Evolutionary conservation across 192 early-diverging fungal species (phyloP).

Genomic region (Ambispora gerdemannii): DNA sequence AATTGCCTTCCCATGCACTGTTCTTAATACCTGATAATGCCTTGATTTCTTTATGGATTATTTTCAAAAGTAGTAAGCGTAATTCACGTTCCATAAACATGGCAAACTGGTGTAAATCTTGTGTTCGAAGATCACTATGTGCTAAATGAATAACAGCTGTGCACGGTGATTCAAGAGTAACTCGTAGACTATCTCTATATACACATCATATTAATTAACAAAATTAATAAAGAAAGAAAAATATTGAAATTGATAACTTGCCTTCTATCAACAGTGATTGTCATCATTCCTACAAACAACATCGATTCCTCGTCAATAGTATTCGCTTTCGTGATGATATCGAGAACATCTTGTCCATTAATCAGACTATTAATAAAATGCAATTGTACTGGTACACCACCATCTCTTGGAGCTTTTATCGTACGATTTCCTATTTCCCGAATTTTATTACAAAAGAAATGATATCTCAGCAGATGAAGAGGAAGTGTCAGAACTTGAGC

Average conservation of each 20-base stretch:
- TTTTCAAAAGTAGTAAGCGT: slow-evolving; percentile 22
- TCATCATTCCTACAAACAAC: slow-evolving; percentile 20
- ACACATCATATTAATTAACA: not conserved
- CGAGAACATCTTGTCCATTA: slow-evolving; percentile 19
- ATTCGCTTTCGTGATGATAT: slow-evolving; percentile 18
- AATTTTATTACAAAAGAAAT: slow-evolving; percentile 29
- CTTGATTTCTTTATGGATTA: slow-evolving; percentile 10
- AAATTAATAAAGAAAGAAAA: not conserved
- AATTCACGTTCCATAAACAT: slow-evolving; percentile 8
- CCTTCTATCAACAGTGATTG: slow-evolving; percentile 22
- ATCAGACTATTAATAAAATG: slow-evolving; percentile 21
- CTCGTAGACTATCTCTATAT: slow-evolving; percentile 28
- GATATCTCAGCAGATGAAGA: slow-evolving; percentile 28
- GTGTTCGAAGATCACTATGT: slow-evolving; percentile 9
- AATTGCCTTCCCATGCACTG: slow-evolving; percentile 1
- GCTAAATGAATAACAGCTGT: slow-evolving; percentile 21
- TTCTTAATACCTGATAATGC: not conserved
- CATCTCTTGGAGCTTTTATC: not conserved
- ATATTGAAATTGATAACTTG: not conserved
- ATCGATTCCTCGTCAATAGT: slow-evolving; percentile 4
- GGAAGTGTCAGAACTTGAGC: slow-evolving; percentile 12
- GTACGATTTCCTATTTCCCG: slow-evolving; percentile 12
- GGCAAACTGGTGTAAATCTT: slow-evolving; percentile 12
- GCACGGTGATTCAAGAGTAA: slow-evolving; percentile 25
- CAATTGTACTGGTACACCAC: slow-evolving; percentile 23